Evolutionary conservation across 2,329 filamentous ascomycete genomes (phyloP).

Genomic region (Fusarium setosum): DNA sequence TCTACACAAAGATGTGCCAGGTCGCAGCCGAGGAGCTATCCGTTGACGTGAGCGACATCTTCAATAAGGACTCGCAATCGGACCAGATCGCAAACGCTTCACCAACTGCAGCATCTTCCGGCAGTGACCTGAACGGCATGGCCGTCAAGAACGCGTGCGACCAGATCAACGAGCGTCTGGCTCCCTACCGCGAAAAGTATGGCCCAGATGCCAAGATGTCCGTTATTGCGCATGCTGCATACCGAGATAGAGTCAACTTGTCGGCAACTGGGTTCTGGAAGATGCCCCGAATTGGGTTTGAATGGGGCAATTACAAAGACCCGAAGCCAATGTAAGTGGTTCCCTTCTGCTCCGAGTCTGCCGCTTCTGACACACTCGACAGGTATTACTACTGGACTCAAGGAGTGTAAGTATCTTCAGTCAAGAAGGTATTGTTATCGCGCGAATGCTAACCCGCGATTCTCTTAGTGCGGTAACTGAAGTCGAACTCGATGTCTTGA

Average conservation of each 20-base stretch:
- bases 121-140: slow-evolving; percentile 90
- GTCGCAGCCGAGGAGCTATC: slow-evolving; percentile 86
- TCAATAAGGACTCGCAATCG: slow-evolving; percentile 89
- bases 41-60: slow-evolving; percentile 79
- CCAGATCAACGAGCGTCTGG: slow-evolving; percentile 84
- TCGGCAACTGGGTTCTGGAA: slow-evolving; percentile 93
- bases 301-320: slow-evolving; percentile 89
- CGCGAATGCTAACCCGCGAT: neutral
- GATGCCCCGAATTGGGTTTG: slow-evolving; percentile 91
- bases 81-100: slow-evolving; percentile 92
- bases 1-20: slow-evolving; percentile 94
- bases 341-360: neutral
- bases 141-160: slow-evolving; percentile 88
- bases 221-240: slow-evolving; percentile 67
- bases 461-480: neutral
- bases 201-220: slow-evolving; percentile 81
- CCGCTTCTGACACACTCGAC: neutral
- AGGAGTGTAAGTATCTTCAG: neutral
- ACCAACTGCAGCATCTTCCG: slow-evolving; percentile 87
- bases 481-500: neutral
- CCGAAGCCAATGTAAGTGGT: slow-evolving; percentile 73
- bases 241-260: slow-evolving; percentile 81
- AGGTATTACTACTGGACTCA: slow-evolving; percentile 3
- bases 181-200: slow-evolving; percentile 82
- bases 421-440: too few species aligned